phyloP scores from a whole-genome alignment of 2,329 filamentous ascomycete genomes.

The Diplodia sapinea region DNA sequence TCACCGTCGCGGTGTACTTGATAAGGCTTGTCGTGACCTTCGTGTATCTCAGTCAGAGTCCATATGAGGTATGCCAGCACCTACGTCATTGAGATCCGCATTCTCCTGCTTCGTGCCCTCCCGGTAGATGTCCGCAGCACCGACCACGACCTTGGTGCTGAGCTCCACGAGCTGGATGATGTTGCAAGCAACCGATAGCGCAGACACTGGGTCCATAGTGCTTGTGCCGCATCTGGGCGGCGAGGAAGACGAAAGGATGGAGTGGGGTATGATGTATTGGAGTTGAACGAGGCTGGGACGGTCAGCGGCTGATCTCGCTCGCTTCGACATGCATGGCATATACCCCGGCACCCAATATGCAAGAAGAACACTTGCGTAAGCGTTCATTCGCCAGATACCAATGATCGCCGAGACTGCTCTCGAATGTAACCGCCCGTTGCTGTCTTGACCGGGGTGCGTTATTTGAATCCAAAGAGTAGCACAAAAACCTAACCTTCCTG shows the following conservation, averaged over 20 bases:
- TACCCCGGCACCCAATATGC: too few relatives aligned
- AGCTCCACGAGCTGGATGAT: neutral
- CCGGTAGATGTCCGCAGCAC: neutral
- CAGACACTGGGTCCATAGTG: neutral
- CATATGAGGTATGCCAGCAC: too few relatives aligned
- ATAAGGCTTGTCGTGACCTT: neutral
- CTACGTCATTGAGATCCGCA: neutral
- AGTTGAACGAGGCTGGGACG: neutral
- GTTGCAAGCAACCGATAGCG: neutral
- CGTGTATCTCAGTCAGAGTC: neutral
- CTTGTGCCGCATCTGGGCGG: neutral
- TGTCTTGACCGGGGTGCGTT: neutral
- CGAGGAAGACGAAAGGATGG: neutral
- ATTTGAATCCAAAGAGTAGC: too few relatives aligned
- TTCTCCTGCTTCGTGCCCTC: neutral
- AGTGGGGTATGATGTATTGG: too few relatives aligned
- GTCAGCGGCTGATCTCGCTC: neutral
- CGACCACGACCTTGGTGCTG: conserved; percentile 8
- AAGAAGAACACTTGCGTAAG: neutral
- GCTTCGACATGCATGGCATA: neutral
- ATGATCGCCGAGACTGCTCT: neutral
- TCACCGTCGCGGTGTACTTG: neutral
- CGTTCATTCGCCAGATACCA: neutral
- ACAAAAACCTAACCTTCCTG: too few relatives aligned
- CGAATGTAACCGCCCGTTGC: neutral